A percentile compares a stretch with the other conserved stretches of the same genome.
phyloP scores from a whole-genome alignment of 2,329 filamentous ascomycete genomes.

The Nannizziopsis arthrosporioides region DNA sequence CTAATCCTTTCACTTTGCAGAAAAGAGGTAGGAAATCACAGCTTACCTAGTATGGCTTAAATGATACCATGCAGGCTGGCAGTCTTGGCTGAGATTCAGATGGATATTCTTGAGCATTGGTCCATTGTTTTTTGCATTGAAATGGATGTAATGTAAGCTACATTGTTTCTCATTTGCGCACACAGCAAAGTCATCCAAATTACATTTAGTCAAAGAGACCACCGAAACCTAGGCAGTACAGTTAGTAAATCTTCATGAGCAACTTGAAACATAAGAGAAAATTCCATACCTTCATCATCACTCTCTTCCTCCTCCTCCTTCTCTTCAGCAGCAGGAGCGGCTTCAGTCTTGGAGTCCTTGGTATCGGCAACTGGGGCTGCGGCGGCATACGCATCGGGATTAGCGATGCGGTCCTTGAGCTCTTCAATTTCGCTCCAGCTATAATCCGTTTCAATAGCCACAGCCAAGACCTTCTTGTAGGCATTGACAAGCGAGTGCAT shows the following conservation, averaged over 20 bases:
- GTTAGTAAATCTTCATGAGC: not conserved
- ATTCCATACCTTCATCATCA: constrained; percentile 43
- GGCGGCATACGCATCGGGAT: constrained; percentile 90
- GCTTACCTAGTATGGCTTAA: constrained; percentile 12
- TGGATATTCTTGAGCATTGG: constrained; percentile 19
- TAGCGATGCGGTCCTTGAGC: constrained; percentile 99
- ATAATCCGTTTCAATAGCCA: constrained; percentile 82
- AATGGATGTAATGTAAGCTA: constrained; percentile 29
- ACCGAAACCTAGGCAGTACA: constrained; percentile 51
- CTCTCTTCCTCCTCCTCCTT: constrained; percentile 54
- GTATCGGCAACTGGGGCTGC: constrained; percentile 60
- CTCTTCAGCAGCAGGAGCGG: constrained; percentile 41
- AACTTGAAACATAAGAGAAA: not conserved
- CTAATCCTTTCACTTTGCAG: constrained; percentile 42
- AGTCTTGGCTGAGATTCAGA: constrained; percentile 14
- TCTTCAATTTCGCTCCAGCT: constrained; percentile 92
- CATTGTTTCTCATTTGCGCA: constrained; percentile 24
- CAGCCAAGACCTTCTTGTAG: constrained; percentile 81
- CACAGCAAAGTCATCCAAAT: constrained; percentile 15
- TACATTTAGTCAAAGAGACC: constrained; percentile 59
- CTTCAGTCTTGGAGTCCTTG: constrained; percentile 41
- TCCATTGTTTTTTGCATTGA: constrained; percentile 20
- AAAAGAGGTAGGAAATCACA: constrained; percentile 13
- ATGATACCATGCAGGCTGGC: constrained; percentile 14
- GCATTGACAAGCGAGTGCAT: constrained; percentile 92